Conservation (phyloP, 2,329 filamentous ascomycete genomes). For the Aspergillus alliaceus region DNA sequence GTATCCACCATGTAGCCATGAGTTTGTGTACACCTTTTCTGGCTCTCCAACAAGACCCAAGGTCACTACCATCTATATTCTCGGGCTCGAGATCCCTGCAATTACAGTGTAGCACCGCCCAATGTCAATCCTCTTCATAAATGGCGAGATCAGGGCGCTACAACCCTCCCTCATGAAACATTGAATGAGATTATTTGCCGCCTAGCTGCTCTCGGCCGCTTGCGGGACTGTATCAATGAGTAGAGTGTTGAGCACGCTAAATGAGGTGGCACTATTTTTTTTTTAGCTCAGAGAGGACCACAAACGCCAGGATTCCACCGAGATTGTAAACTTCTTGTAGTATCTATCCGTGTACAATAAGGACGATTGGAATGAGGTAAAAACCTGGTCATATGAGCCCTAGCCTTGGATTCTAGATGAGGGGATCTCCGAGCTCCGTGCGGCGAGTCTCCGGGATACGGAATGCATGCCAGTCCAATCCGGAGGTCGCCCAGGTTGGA, state of each 20-base stretch:
- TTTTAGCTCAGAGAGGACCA: neutral
- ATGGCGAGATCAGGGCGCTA: neutral
- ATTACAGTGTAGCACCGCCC: neutral
- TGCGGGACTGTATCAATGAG: neutral
- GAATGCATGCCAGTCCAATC: no score
- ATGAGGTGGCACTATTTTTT: no score
- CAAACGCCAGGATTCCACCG: neutral
- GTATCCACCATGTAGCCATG: no score
- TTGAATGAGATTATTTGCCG: neutral
- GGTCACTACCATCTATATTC: no score
- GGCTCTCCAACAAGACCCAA: no score
- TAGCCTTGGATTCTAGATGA: no score
- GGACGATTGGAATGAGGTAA: no score
- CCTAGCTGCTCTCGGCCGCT: neutral
- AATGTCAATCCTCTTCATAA: neutral
- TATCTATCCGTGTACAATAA: neutral
- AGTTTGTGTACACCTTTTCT: no score
- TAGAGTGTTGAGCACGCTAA: neutral
- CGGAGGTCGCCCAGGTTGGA: no score
- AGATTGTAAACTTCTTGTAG: neutral
- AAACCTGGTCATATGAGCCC: no score
- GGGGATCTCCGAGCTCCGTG: no score
- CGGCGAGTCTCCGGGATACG: no score
- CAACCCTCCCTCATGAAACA: neutral
- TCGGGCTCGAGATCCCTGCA: neutral